Evolutionary conservation across 768 basidiomycete genomes (phyloP).

Genomic region (Tubosaeta brunneosetosa): DNA sequence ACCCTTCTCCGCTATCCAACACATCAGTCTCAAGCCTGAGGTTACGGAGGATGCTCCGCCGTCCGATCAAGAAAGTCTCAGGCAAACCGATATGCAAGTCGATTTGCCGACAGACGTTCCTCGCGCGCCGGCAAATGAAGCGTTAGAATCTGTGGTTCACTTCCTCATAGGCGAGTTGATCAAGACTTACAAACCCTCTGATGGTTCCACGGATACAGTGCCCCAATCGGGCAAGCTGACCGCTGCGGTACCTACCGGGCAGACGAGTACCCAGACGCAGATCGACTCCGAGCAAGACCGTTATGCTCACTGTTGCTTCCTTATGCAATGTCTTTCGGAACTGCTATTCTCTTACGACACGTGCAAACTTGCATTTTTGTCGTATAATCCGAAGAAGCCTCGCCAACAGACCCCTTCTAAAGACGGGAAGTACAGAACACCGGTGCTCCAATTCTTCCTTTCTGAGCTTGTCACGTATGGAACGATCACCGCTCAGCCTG

Average conservation of each 20-base stretch:
- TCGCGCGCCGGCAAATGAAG: slow-evolving; percentile 34
- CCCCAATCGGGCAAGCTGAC: slow-evolving; percentile 13
- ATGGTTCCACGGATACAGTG: slow-evolving; percentile 22
- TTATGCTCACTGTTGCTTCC: slow-evolving; percentile 65
- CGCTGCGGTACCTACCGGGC: slow-evolving; percentile 6
- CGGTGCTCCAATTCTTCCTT: slow-evolving; percentile 76
- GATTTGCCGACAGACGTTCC: slow-evolving; percentile 35
- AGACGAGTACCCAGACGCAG: slow-evolving; percentile 11
- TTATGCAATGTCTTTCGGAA: slow-evolving; percentile 91
- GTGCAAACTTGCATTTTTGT: slow-evolving; percentile 85
- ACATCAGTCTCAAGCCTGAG: slow-evolving; percentile 55
- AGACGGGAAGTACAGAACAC: slow-evolving; percentile 60
- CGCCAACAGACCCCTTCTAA: slow-evolving; percentile 58
- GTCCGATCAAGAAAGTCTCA: slow-evolving; percentile 8
- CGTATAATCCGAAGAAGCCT: slow-evolving; percentile 61
- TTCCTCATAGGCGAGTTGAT: slow-evolving; percentile 71
- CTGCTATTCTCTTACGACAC: slow-evolving; percentile 88
- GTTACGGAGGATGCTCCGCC: slow-evolving; percentile 9
- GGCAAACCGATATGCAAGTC: slow-evolving; percentile 55
- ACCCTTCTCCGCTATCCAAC: slow-evolving; percentile 53
- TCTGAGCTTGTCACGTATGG: slow-evolving; percentile 78
- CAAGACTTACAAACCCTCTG: slow-evolving; percentile 49
- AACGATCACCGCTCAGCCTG: slow-evolving; percentile 60
- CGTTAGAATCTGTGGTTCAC: slow-evolving; percentile 59
- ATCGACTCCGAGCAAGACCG: slow-evolving; percentile 25